phyloP scores from a whole-genome alignment of 306 rosid genomes.

The Trifolium repens region DNA sequence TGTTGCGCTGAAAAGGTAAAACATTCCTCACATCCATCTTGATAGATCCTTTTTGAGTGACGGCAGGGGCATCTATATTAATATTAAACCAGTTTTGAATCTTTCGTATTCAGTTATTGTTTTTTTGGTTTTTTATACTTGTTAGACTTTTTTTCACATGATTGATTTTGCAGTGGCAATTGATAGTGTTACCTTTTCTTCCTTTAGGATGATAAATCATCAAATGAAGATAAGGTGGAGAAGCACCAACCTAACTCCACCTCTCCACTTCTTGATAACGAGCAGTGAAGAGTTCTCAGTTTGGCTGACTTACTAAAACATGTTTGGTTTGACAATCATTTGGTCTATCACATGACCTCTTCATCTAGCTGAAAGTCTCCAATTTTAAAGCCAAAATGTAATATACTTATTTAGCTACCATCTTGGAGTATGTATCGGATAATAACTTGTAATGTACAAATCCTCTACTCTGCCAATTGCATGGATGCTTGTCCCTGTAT shows the following conservation, averaged over 20 bases:
- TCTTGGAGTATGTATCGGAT: too few species aligned
- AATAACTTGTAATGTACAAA: too few species aligned
- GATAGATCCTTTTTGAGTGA: background rate
- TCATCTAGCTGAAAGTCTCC: too few species aligned
- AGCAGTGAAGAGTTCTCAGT: background rate
- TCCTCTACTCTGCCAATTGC: too few species aligned
- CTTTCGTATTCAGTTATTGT: slow-evolving; percentile 8
- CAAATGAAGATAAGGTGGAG: slow-evolving; percentile 2
- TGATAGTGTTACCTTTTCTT: slow-evolving; percentile 18
- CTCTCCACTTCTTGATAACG: background rate
- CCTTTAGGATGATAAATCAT: background rate
- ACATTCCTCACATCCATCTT: background rate
- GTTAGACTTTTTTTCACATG: background rate
- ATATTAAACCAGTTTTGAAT: background rate
- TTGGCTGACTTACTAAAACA: too few species aligned
- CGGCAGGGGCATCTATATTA: background rate
- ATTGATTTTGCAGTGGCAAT: background rate
- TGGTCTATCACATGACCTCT: too few species aligned
- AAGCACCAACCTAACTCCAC: background rate
- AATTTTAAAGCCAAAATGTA: too few species aligned
- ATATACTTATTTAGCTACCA: too few species aligned
- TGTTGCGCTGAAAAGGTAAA: background rate
- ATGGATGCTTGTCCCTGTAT: too few species aligned
- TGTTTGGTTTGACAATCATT: too few species aligned
- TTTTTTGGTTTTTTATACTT: slow-evolving; percentile 5